Percentiles rank a stretch among this genome's conserved stretches.
Conservation (phyloP, 2,329 filamentous ascomycete genomes). For the Ophiocordyceps sinensis region DNA sequence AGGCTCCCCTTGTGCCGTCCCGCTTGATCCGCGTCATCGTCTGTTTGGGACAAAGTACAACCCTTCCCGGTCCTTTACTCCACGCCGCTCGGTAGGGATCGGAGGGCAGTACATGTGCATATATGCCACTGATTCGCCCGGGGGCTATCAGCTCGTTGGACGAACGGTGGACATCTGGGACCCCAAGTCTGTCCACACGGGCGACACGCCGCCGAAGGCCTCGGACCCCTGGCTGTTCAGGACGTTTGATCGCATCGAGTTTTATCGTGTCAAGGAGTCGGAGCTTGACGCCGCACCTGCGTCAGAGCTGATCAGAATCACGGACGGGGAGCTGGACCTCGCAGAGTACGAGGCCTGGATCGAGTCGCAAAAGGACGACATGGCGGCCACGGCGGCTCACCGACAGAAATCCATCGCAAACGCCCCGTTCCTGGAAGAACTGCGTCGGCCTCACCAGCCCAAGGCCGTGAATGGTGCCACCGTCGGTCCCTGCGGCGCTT, state of each 20-base stretch:
- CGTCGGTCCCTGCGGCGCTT: neutral
- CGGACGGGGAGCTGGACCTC: constrained; percentile 14
- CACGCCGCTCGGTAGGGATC: constrained; percentile 19
- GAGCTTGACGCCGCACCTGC: constrained; percentile 11
- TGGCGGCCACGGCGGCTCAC: constrained; percentile 6
- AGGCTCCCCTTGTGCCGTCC: constrained; percentile 21
- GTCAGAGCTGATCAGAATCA: constrained; percentile 11
- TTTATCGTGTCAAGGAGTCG: constrained; percentile 14
- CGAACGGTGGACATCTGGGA: constrained; percentile 21
- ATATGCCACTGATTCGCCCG: constrained; percentile 22
- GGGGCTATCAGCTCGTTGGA: constrained; percentile 22
- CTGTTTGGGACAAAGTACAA: constrained; percentile 23
- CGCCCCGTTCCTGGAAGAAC: constrained; percentile 14
- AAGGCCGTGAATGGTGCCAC: neutral
- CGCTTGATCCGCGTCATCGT: constrained; percentile 18
- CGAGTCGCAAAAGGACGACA: constrained; percentile 11
- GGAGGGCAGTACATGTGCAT: constrained; percentile 24
- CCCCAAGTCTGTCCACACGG: constrained; percentile 2
- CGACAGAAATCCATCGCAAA: constrained; percentile 12
- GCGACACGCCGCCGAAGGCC: neutral
- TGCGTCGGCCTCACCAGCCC: constrained; percentile 12
- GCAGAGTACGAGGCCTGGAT: constrained; percentile 18
- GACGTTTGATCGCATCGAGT: constrained; percentile 18
- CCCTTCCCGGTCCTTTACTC: constrained; percentile 21
- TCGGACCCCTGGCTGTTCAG: constrained; percentile 14